These are phyloP conservation scores for Vicia faba DNA, from an alignment of 306 rosid genomes.

Conservation along the genomic window DNA sequence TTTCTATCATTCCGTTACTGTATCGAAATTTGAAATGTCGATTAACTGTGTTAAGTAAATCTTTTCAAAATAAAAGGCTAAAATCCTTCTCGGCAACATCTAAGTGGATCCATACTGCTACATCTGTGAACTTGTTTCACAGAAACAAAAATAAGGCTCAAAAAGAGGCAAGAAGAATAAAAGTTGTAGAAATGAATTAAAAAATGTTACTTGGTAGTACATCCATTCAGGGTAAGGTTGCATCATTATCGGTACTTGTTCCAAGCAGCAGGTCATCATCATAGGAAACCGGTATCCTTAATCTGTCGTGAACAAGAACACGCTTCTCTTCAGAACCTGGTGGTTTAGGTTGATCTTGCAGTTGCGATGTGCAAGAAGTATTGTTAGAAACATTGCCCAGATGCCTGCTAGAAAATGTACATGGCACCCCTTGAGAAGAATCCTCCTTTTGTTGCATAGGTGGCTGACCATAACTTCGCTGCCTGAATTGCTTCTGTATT, in stretches of 20 bases:
- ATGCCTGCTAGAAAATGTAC: slow-evolving; percentile 11
- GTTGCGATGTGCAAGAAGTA: slow-evolving; percentile 3
- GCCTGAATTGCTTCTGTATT: slow-evolving; percentile 78
- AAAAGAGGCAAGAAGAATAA: background rate
- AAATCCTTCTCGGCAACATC: slow-evolving; percentile 11
- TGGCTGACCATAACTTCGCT: slow-evolving; percentile 45
- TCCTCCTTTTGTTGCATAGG: slow-evolving; percentile 43
- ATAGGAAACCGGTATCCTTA: slow-evolving; percentile 77
- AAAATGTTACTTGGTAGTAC: background rate
- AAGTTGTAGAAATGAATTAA: background rate
- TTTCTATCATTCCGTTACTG: background rate
- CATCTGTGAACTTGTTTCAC: slow-evolving; percentile 24
- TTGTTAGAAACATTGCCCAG: slow-evolving; percentile 28
- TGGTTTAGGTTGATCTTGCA: slow-evolving; percentile 46
- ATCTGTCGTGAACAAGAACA: slow-evolving; percentile 58
- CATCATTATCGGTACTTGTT: slow-evolving; percentile 37
- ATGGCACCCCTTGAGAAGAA: slow-evolving; percentile 34
- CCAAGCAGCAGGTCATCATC: slow-evolving; percentile 80
- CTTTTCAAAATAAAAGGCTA: slow-evolving; percentile 1
- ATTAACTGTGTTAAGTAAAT: background rate
- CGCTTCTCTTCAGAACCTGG: slow-evolving; percentile 49
- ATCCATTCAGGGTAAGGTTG: slow-evolving; percentile 34
- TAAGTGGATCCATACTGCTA: slow-evolving; percentile 1
- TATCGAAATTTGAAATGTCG: background rate
- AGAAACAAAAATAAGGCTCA: slow-evolving; percentile 14